Evolutionary conservation across 1,284 basidiomycete species (phyloP).

Genomic region (Leccinum idahoense): DNA sequence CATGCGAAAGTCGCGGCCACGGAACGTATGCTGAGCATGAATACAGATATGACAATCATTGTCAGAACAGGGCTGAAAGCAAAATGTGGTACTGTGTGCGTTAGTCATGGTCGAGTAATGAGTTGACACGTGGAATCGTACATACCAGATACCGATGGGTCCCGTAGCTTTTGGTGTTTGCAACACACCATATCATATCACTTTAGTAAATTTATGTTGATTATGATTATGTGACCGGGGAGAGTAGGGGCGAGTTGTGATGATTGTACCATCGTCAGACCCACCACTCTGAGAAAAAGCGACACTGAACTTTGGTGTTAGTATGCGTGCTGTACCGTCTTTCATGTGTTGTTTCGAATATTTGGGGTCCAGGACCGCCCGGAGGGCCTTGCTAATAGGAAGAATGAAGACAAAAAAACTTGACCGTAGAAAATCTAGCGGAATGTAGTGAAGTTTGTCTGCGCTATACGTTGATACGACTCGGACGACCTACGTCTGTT

Average conservation of each 20-base stretch:
- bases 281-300: background rate
- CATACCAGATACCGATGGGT: background rate
- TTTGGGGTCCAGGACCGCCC: too few species aligned
- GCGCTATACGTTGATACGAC: background rate
- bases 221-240: background rate
- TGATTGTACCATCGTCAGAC: background rate
- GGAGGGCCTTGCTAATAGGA: background rate
- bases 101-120: slow-evolving; percentile 30
- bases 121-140: slow-evolving; percentile 6
- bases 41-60: slow-evolving; percentile 47
- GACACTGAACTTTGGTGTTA: background rate
- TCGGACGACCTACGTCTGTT: background rate
- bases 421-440: background rate
- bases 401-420: background rate
- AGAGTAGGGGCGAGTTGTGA: background rate
- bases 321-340: background rate
- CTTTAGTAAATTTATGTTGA: background rate
- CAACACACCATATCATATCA: background rate
- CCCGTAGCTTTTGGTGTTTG: background rate
- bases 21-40: slow-evolving; percentile 34
- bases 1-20: slow-evolving; percentile 33
- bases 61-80: slow-evolving; percentile 32
- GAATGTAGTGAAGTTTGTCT: background rate
- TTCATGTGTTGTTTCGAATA: too few species aligned
- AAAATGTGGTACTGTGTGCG: slow-evolving; percentile 56